Evolutionary conservation across 495 filamentous ascomycete species (phyloP).

Genomic region (Aspergillus coremiiformis): DNA sequence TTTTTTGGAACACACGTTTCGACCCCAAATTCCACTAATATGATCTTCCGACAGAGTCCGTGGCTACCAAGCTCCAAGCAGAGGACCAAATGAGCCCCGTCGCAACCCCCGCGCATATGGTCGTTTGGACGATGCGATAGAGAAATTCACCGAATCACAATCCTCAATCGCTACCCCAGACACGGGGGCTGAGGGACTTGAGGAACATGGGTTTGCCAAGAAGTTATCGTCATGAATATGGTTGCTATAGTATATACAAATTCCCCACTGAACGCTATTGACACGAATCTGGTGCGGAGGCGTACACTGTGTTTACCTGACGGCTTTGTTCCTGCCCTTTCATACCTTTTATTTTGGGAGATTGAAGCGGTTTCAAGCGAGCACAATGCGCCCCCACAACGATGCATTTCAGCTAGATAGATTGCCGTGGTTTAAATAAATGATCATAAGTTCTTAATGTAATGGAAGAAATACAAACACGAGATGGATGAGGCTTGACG

Average conservation of each 20-base stretch:
- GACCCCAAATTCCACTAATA: slow-evolving; percentile 2
- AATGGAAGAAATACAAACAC: background rate
- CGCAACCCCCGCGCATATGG: slow-evolving; percentile 64
- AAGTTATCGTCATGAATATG: slow-evolving; percentile 20
- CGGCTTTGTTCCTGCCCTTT: background rate
- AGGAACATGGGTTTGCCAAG: slow-evolving; percentile 55
- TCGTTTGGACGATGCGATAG: slow-evolving; percentile 42
- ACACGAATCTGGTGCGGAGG: background rate
- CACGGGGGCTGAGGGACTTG: slow-evolving; percentile 46
- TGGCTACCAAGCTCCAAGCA: slow-evolving; percentile 75
- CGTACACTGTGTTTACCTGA: background rate
- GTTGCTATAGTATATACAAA: background rate
- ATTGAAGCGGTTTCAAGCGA: background rate
- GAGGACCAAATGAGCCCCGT: slow-evolving; percentile 53
- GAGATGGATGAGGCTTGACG: background rate
- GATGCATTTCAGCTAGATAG: background rate
- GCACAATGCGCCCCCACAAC: background rate
- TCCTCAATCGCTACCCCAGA: slow-evolving; percentile 43
- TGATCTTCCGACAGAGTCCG: slow-evolving; percentile 45
- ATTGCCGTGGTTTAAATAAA: background rate
- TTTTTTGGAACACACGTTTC: too few species aligned
- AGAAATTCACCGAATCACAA: slow-evolving; percentile 45
- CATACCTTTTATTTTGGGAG: background rate
- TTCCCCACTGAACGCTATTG: background rate
- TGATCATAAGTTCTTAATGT: background rate